phyloP scores from a whole-genome alignment of 306 rosid species.

The Quillaja saponaria region DNA sequence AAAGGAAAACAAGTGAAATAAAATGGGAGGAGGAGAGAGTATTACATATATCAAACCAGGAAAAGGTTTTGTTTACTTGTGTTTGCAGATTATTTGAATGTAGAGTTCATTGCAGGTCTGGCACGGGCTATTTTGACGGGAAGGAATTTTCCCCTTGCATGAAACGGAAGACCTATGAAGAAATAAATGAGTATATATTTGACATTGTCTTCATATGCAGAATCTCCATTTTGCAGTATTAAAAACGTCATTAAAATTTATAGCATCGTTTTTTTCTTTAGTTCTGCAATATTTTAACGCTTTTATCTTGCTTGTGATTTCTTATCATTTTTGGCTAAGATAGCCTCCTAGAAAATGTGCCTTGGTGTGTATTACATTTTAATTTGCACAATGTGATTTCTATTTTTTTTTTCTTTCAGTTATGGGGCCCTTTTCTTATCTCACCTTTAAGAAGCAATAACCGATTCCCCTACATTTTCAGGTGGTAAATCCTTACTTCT shows the following conservation, averaged over 20 bases:
- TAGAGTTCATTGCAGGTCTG: constrained; percentile 66
- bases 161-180: constrained; percentile 90
- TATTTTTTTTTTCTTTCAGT: constrained; percentile 39
- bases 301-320: background rate
- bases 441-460: constrained; percentile 80
- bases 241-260: constrained; percentile 15
- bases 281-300: background rate
- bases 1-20: too few species aligned
- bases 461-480: constrained; percentile 75
- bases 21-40: too few species aligned
- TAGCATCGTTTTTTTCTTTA: background rate
- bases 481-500: constrained; percentile 53
- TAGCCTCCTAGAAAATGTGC: too few species aligned
- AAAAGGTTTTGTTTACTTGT: constrained; percentile 24
- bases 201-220: constrained; percentile 29
- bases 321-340: too few species aligned
- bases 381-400: constrained; percentile 16
- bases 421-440: constrained; percentile 85
- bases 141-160: constrained; percentile 80
- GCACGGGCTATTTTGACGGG: constrained; percentile 94
- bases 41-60: too few species aligned
- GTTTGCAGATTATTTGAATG: constrained; percentile 36
- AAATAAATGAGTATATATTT: constrained; percentile 73
- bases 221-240: constrained; percentile 6
- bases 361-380: too few species aligned